Conservation (phyloP, 2,329 filamentous ascomycete species). For the Cytospora piceae region DNA sequence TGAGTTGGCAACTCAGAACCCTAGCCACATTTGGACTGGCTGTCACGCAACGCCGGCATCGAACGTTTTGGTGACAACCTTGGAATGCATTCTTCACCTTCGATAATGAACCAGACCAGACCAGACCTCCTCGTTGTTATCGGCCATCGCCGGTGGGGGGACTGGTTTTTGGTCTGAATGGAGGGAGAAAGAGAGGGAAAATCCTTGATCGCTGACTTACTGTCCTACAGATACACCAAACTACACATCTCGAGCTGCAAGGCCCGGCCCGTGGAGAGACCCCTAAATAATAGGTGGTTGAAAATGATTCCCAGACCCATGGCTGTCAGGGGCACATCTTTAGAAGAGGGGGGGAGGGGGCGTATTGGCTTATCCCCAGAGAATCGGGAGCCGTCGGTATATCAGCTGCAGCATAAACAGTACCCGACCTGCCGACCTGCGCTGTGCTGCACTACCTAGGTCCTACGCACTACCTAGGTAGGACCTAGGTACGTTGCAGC, state of each 20-base stretch:
- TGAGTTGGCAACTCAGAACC: constrained; percentile 21
- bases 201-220: not conserved
- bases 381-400: constrained; percentile 7
- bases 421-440: not conserved
- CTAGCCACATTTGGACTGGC: constrained; percentile 23
- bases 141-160: not conserved
- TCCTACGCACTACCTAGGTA: too few relatives aligned
- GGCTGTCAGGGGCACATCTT: constrained; percentile 11
- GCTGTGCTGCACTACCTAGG: not conserved
- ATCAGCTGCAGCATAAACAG: constrained; percentile 12
- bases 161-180: not conserved
- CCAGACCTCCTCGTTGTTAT: not conserved
- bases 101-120: not conserved
- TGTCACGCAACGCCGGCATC: constrained; percentile 22
- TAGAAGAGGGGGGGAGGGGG: not conserved
- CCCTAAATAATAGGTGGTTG: not conserved
- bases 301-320: not conserved
- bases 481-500: too few relatives aligned
- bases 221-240: too few relatives aligned
- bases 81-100: not conserved
- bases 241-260: not conserved
- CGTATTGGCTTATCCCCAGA: not conserved
- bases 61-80: not conserved
- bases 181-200: not conserved
- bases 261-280: not conserved